A percentile compares a stretch with the other conserved stretches of the same genome.
Conservation (phyloP, 73 alveolate genomes). For the Symbiodinium natans region DNA sequence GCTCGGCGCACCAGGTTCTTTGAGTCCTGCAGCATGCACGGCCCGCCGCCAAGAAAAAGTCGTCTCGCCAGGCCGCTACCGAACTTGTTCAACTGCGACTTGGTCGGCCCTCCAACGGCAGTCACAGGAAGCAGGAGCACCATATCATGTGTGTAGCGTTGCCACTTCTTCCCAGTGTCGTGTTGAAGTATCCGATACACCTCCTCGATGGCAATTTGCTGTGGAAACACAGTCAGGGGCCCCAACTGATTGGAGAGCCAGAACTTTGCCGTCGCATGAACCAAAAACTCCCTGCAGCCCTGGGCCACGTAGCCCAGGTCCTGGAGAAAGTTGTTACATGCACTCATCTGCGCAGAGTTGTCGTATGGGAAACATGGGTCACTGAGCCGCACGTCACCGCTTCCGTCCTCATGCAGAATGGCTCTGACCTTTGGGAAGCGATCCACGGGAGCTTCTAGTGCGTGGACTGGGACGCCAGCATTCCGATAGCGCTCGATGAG, state of each 20-base stretch:
- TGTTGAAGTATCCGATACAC: neutral
- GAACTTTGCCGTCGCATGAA: neutral
- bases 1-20: neutral
- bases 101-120: neutral
- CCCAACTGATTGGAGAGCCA: neutral
- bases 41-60: neutral
- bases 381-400: neutral
- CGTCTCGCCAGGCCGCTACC: neutral
- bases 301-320: neutral
- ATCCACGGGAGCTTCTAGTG: neutral
- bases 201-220: neutral
- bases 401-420: neutral
- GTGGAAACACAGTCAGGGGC: neutral
- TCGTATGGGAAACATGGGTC: neutral
- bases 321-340: neutral
- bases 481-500: neutral
- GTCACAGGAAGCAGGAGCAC: neutral
- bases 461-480: neutral
- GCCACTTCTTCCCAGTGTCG: neutral
- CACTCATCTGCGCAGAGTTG: neutral
- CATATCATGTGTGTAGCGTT: neutral
- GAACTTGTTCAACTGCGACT: neutral
- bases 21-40: neutral
- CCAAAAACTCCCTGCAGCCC: neutral
- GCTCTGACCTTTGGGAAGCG: neutral